phyloP scores from a whole-genome alignment of 2,329 filamentous ascomycete species.

The Claviceps fusiformis region DNA sequence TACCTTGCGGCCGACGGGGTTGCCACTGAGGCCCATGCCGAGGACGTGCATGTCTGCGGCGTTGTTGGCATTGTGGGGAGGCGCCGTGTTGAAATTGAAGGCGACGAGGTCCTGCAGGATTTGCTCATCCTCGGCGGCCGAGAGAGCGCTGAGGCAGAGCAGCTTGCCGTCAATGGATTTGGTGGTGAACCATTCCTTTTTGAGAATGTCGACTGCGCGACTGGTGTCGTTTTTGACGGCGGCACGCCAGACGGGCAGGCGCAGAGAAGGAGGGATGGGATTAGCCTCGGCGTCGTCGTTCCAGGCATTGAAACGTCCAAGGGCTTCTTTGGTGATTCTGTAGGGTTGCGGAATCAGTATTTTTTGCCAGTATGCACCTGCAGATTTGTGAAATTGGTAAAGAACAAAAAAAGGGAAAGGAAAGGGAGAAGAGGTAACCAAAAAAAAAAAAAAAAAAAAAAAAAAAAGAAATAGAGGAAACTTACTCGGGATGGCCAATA shows the following conservation, averaged over 20 bases:
- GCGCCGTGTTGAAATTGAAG: constrained; percentile 63
- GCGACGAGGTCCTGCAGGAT: constrained; percentile 54
- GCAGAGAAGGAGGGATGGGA: constrained; percentile 69
- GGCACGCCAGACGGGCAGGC: constrained; percentile 66
- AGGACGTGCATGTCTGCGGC: constrained; percentile 80
- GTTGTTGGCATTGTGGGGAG: constrained; percentile 52
- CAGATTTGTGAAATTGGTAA: too few species aligned
- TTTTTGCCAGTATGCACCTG: too few species aligned
- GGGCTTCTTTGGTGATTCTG: constrained; percentile 58
- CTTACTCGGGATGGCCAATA: constrained; percentile 62
- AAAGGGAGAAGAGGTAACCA: neutral
- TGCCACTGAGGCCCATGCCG: constrained; percentile 57
- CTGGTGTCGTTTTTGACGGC: constrained; percentile 58
- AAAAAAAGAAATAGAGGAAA: constrained; percentile 5
- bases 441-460: neutral
- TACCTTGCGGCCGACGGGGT: constrained; percentile 55
- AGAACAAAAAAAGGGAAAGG: neutral
- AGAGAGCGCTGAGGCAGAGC: constrained; percentile 64
- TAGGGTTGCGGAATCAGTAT: too few species aligned
- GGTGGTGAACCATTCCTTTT: constrained; percentile 72
- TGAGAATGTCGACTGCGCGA: constrained; percentile 57
- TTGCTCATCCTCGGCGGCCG: constrained; percentile 53
- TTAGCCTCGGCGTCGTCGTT: constrained; percentile 50
- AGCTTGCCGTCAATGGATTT: constrained; percentile 86
- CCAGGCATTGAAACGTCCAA: constrained; percentile 71